Evolutionary conservation across 192 early-diverging fungal species (phyloP), one percentile per base, ranked within the genome.

Genomic region (Chytriomyces sp.): DNA sequence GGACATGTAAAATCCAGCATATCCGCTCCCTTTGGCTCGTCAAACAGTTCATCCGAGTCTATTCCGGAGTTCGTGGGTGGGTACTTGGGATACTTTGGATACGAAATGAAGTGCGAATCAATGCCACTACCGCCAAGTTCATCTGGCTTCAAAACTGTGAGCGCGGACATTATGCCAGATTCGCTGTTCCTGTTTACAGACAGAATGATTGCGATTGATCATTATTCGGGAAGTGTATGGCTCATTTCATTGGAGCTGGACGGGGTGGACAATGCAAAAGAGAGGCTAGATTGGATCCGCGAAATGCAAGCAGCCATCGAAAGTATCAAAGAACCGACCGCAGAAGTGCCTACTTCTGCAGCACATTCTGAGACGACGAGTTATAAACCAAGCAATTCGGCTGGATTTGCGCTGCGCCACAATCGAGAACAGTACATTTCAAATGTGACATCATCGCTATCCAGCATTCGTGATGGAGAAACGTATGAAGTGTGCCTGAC

Each of bases 401-500:
- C 26, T 18, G 8, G 45, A 49, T 53, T 83, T 10, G 46, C 45
- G 47, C 69, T 81, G 10, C 61, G 57, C 8, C 75, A 83, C 61
- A n/a, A 50, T 0, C 82, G 81, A 11, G 53, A 78, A 13, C 43
- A 70, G 9, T 95, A 95, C 75, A 62, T 93, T 5, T 50, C 73
- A 6, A 85, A 88, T 18, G 91, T 95, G 20, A 71, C 83, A 60
- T 74, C 82, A 46, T 87, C 89, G 18, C 75, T 91, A 8, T 50
- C 82, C 23, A 81, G 87, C 48, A 98, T 98, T 67, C 57, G 82
- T 0, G 86, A 89, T 61, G 97, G 97, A 49, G 96, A 98, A 77
- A 91, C 95, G n/a, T 98, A 98, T 81, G 97, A 98, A 77, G 81
- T 97, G 2, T 97, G 95, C 78, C 74, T 98, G 63, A 98, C 97